Evolutionary conservation across 306 rosid genomes (phyloP).

Genomic region (Lablab purpureus): DNA sequence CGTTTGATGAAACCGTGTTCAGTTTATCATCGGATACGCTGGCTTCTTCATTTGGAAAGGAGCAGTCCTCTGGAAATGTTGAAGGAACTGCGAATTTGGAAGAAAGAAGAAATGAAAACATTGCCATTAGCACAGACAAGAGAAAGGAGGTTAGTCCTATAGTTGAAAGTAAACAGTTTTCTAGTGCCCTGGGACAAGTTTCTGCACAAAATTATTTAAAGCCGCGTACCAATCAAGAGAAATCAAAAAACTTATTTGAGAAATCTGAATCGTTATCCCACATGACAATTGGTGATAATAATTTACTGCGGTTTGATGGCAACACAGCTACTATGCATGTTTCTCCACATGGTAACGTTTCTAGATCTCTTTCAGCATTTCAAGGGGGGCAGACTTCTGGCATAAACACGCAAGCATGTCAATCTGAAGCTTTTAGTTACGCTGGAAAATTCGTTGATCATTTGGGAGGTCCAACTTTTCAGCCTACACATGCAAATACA

Average conservation of each 20-base stretch:
- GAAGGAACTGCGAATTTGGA: constrained; percentile 52
- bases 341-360: constrained; percentile 50
- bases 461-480: constrained; percentile 49
- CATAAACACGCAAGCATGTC: constrained; percentile 48
- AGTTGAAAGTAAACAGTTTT: constrained; percentile 58
- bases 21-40: constrained; percentile 50
- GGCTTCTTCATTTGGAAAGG: constrained; percentile 52
- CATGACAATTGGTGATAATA: constrained; percentile 40
- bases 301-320: constrained; percentile 50
- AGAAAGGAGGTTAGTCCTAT: constrained; percentile 50
- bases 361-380: constrained; percentile 46
- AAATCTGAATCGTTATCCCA: constrained; percentile 44
- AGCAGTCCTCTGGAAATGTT: constrained; percentile 48
- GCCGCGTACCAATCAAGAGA: constrained; percentile 55
- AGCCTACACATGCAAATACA: constrained; percentile 47
- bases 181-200: constrained; percentile 52
- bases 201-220: constrained; percentile 50
- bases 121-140: constrained; percentile 40
- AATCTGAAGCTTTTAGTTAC: constrained; percentile 49
- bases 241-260: constrained; percentile 45
- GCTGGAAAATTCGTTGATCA: constrained; percentile 50
- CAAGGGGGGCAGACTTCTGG: constrained; percentile 47
- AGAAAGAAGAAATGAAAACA: constrained; percentile 42
- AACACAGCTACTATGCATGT: constrained; percentile 34
- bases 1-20: constrained; percentile 46